Evolutionary conservation across 2,329 filamentous ascomycete species (phyloP).

Genomic region (Penicillium sp.): DNA sequence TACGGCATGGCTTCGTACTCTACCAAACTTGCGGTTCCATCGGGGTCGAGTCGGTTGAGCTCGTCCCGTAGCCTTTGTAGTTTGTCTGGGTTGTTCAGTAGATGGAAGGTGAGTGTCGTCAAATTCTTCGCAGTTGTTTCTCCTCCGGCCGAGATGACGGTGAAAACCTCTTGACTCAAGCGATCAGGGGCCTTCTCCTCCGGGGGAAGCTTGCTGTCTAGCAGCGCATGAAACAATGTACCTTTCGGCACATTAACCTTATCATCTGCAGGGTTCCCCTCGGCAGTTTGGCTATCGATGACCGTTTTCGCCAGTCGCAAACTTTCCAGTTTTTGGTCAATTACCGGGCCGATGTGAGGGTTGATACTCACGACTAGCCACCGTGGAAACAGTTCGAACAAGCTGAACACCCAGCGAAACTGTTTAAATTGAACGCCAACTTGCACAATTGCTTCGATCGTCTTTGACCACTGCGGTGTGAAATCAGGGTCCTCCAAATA

Average conservation of each 20-base stretch:
- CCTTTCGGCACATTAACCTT: conserved; percentile 1
- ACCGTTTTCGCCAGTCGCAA: conserved; percentile 9
- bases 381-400: conserved; percentile 21
- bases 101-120: conserved; percentile 29
- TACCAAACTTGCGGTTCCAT: conserved; percentile 18
- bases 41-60: conserved; percentile 23
- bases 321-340: conserved; percentile 11
- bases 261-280: not conserved
- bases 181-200: conserved; percentile 32
- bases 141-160: conserved; percentile 26
- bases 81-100: conserved; percentile 26
- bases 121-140: conserved; percentile 28
- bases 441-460: conserved; percentile 23
- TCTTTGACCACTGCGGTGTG: conserved; percentile 28
- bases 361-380: conserved; percentile 17
- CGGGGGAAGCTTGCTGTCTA: conserved; percentile 32
- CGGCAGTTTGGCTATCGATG: conserved; percentile 5
- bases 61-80: conserved; percentile 25
- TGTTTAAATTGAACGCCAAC: conserved; percentile 20
- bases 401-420: conserved; percentile 18
- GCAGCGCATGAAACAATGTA: conserved; percentile 24
- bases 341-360: conserved; percentile 14
- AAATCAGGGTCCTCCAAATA: conserved; percentile 33
- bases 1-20: conserved; percentile 29
- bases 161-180: conserved; percentile 26